A percentile compares a stretch with the other conserved stretches of the same genome.
phyloP scores from a whole-genome alignment of 305 asterid species.

The Fraxinus greggii region DNA sequence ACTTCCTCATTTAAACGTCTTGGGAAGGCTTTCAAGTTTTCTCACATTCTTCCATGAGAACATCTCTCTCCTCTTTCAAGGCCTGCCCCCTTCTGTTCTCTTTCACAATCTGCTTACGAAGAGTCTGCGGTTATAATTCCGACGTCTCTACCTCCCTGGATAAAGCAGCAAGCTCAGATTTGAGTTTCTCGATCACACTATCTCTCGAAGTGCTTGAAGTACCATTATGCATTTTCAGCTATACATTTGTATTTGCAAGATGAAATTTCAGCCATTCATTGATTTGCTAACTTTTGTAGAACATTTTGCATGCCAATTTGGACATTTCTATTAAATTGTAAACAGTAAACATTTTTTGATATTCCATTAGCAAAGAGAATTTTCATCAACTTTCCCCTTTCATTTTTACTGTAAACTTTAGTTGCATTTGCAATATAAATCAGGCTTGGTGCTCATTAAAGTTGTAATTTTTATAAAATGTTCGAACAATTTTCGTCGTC shows the following conservation, averaged over 20 bases:
- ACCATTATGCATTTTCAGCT: slow-evolving; percentile 21
- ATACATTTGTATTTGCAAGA: background rate
- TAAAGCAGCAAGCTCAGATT: slow-evolving; percentile 58
- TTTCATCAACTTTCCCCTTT: too few species aligned
- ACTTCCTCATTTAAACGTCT: slow-evolving; percentile 45
- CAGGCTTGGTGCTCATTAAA: too few species aligned
- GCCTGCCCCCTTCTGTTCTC: slow-evolving; percentile 79
- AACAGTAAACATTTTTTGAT: background rate
- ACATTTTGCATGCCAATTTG: background rate
- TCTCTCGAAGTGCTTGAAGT: slow-evolving; percentile 69
- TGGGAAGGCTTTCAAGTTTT: slow-evolving; percentile 42
- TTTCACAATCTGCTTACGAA: slow-evolving; percentile 86
- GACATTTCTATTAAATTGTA: background rate
- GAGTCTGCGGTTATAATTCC: slow-evolving; percentile 83
- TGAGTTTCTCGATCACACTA: slow-evolving; percentile 60
- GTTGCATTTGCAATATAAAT: too few species aligned
- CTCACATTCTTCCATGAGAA: slow-evolving; percentile 58
- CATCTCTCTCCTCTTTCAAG: slow-evolving; percentile 78
- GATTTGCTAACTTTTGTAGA: background rate
- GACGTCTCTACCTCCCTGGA: slow-evolving; percentile 83
- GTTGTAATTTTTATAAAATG: too few species aligned
- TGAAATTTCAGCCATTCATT: background rate
- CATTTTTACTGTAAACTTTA: too few species aligned
- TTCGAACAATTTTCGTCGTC: too few species aligned
- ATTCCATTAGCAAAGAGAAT: background rate